Evolutionary conservation across 441 rosid species (phyloP), one percentile per base, ranked within the genome.

Genomic region (Caryocar brasiliense): DNA sequence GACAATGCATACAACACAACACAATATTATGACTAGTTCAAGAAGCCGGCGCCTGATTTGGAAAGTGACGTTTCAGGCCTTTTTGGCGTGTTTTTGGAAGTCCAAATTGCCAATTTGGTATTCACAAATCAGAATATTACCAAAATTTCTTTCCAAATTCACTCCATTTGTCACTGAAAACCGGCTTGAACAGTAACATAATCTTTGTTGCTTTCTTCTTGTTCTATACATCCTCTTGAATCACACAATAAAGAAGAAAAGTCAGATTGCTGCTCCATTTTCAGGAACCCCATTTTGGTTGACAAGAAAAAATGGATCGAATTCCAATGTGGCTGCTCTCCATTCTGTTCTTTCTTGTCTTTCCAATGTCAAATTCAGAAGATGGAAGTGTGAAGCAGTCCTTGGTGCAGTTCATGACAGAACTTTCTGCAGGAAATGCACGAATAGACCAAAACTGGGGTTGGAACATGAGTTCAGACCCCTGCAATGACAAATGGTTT

Each of bases 391-490:
- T 69, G 57, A 75, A 42, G 62, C 27, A 30, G 12, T 65, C 76
- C 3, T 46, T 80, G 25, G 61, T 80, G 21, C 53, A 29, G 39
- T 80, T 83, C 75, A 67, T 78, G 74, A 64, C 39, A 25, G 62
- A 70, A 19, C 74, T 83, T 40, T 65, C 82, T 1, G 58, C 45
- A 7, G 74, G 56, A 8, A 68, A 44, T 47, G 54, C 25, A 10
- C 51, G 21, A 12, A 55, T 42, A 7, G 54, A 48, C 24, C 29
- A 2, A 1, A 64, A 21, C 5, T 76, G 73, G 76, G 90, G 84
- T 10, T 82, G 86, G 84, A 66, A 62, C 65, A 23, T 18, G 18
- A 58, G 44, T 50, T 73, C 81, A 11, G 81, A 75, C 59, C 91
- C 86, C 38, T 80, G 86, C 65, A 36, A 7, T 17, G 70, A 54